Percentiles rank a stretch among this genome's conserved stretches.
Conservation (phyloP, 23 red algal genomes). For the Gracilaria gracilis region DNA sequence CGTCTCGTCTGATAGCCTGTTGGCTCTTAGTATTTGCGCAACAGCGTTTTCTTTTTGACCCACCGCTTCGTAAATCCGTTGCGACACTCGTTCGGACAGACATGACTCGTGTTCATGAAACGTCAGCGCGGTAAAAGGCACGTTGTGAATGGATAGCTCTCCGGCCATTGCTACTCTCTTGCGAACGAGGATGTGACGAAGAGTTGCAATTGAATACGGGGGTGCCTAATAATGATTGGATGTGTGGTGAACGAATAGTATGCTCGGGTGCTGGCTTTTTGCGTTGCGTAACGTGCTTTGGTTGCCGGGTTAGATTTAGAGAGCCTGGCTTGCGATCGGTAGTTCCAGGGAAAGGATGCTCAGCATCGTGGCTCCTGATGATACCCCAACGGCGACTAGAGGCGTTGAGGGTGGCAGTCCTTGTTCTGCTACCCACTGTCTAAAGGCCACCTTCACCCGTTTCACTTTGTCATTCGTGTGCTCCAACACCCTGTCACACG, state of each 20-base stretch:
- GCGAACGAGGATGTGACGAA: constrained; percentile 35
- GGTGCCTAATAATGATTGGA: constrained; percentile 63
- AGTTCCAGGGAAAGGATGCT: constrained; percentile 32
- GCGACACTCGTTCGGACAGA: constrained; percentile 39
- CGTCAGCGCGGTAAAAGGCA: constrained; percentile 27
- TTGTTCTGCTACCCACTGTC: constrained; percentile 33
- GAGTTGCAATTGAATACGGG: constrained; percentile 17
- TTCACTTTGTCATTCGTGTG: constrained; percentile 57
- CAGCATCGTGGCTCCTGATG: constrained; percentile 67
- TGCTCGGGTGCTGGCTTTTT: constrained; percentile 49
- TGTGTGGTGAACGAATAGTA: constrained; percentile 49
- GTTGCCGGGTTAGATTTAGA: constrained; percentile 68
- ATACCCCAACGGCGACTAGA: constrained; percentile 50
- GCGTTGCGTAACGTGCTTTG: constrained; percentile 56
- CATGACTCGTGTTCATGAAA: constrained; percentile 55
- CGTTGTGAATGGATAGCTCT: constrained; percentile 27
- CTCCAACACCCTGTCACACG: constrained; percentile 64
- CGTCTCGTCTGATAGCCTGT: background rate
- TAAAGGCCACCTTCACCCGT: constrained; percentile 39
- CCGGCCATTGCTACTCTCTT: constrained; percentile 51
- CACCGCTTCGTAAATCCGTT: constrained; percentile 43
- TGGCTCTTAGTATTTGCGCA: background rate
- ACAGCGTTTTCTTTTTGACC: background rate
- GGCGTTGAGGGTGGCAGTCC: constrained; percentile 17
- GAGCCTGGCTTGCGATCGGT: constrained; percentile 36